Evolutionary conservation across 345 rosid genomes (phyloP).

Genomic region (Dovyalis caffra): DNA sequence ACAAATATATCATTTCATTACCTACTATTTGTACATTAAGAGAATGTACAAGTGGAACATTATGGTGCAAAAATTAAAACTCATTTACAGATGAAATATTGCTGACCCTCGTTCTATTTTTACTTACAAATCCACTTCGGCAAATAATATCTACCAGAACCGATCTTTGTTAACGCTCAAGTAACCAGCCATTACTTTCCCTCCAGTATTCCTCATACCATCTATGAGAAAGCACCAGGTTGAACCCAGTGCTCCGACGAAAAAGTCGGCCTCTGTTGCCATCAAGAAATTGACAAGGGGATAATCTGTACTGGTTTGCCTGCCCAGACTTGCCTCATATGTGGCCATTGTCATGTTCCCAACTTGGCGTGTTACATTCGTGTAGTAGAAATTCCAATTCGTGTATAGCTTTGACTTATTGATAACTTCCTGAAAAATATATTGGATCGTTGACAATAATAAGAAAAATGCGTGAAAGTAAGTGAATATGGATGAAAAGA

Average conservation of each 20-base stretch:
- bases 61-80: not conserved
- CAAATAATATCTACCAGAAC: conserved; percentile 58
- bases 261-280: conserved; percentile 86
- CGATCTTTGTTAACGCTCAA: conserved; percentile 89
- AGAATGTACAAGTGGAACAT: not conserved
- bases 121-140: not conserved
- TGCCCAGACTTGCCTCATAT: conserved; percentile 87
- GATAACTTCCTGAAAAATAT: conserved; percentile 54
- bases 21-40: not conserved
- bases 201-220: conserved; percentile 95
- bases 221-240: conserved; percentile 97
- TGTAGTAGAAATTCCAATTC: conserved; percentile 79
- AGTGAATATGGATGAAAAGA: not conserved
- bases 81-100: conserved; percentile 6
- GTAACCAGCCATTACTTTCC: conserved; percentile 93
- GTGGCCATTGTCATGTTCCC: conserved; percentile 76
- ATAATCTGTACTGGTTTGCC: conserved; percentile 88
- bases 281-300: conserved; percentile 91
- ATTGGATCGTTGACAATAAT: not conserved
- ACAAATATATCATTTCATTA: not conserved
- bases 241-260: conserved; percentile 90
- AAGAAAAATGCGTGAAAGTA: not conserved
- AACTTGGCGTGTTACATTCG: conserved; percentile 69
- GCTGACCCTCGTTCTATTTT: not conserved
- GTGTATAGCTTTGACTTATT: conserved; percentile 48